These are phyloP conservation scores for Leccinum pseudoinsigne DNA, from an alignment of 1,284 basidiomycete genomes.

Conservation along the genomic window DNA sequence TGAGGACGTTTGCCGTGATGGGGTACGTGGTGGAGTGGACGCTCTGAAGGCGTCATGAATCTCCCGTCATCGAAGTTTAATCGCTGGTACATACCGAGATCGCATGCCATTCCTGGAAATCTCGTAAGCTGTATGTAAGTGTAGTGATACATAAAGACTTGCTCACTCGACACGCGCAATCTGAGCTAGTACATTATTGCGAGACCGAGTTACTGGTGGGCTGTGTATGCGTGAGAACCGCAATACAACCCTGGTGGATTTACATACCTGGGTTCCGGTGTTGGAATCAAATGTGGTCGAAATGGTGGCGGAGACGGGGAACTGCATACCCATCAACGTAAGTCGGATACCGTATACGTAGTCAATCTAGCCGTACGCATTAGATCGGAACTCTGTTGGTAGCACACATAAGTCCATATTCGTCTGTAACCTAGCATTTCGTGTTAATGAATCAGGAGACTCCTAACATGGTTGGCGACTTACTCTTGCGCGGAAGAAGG, in stretches of 20 bases:
- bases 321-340: constrained; percentile 12
- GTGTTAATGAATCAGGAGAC: background rate
- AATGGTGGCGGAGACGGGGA: constrained; percentile 21
- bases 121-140: constrained; percentile 9
- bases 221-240: constrained; percentile 20
- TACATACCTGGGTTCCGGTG: constrained; percentile 49
- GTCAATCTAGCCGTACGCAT: constrained; percentile 17
- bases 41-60: constrained; percentile 10
- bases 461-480: constrained; percentile 13
- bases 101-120: constrained; percentile 10
- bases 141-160: background rate
- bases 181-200: constrained; percentile 10
- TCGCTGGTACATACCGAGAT: constrained; percentile 18
- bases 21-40: constrained; percentile 22
- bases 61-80: background rate
- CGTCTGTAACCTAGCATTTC: constrained; percentile 10
- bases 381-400: constrained; percentile 22
- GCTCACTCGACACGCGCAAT: constrained; percentile 15
- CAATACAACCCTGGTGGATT: background rate
- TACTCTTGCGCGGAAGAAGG: constrained; percentile 48
- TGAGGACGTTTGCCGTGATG: constrained; percentile 17
- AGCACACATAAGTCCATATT: constrained; percentile 17
- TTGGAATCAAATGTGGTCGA: constrained; percentile 46
- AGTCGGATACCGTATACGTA: constrained; percentile 2
- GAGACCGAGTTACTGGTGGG: constrained; percentile 25